Evolutionary conservation across 2,329 filamentous ascomycete species (phyloP).

Genomic region (Fusarium sp.): DNA sequence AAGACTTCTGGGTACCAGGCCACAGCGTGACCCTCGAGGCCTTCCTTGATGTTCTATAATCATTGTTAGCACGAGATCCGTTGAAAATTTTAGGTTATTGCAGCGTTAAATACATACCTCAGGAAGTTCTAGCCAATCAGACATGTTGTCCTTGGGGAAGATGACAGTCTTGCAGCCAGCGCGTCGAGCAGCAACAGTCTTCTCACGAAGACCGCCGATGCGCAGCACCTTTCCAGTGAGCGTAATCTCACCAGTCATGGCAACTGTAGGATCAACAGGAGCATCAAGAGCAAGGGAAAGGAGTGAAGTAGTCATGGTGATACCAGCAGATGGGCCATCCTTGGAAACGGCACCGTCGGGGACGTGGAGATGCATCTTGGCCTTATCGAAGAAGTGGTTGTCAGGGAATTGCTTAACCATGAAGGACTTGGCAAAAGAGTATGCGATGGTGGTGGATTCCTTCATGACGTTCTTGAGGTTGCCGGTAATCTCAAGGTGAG

Average conservation of each 20-base stretch:
- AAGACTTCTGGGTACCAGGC: conserved; percentile 97
- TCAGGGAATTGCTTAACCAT: conserved; percentile 87
- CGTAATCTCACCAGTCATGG: conserved; percentile 98
- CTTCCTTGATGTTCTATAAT: conserved; percentile 93
- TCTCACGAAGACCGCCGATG: conserved; percentile 94
- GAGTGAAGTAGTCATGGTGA: conserved; percentile 97
- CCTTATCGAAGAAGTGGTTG: conserved; percentile 96
- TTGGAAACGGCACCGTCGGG: conserved; percentile 97
- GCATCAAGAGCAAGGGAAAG: conserved; percentile 85
- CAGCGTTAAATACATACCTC: conserved; percentile 73
- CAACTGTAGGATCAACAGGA: conserved; percentile 84
- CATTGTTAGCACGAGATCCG: conserved; percentile 20
- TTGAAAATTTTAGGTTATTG: no score
- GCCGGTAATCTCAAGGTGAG: conserved; percentile 89
- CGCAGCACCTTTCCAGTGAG: conserved; percentile 96
- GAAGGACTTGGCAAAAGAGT: conserved; percentile 92
- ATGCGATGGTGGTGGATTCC: conserved; percentile 93
- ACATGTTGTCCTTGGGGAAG: conserved; percentile 95
- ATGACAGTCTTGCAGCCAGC: conserved; percentile 94
- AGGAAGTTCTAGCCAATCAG: conserved; percentile 96
- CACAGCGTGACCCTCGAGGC: conserved; percentile 90
- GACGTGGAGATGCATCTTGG: conserved; percentile 94
- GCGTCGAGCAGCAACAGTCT: conserved; percentile 93
- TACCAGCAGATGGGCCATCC: conserved; percentile 91
- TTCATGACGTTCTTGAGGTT: conserved; percentile 99